Evolutionary conservation across 2,329 filamentous ascomycete genomes (phyloP).

Genomic region (Talaromyces verruculosus): DNA sequence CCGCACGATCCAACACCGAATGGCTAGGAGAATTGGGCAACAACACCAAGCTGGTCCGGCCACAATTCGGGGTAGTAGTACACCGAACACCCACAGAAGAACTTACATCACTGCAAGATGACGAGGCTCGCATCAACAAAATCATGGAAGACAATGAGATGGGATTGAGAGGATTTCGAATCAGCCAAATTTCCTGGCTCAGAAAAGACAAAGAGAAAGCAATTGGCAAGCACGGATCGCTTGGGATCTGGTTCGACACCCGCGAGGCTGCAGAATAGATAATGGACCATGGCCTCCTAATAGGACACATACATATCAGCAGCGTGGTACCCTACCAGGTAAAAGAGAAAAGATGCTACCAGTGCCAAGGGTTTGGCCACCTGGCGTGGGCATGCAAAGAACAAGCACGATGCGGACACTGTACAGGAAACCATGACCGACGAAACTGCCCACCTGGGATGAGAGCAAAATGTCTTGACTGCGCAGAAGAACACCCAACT

Average conservation of each 20-base stretch:
- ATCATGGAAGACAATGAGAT: neutral
- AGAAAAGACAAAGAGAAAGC: conserved; percentile 1
- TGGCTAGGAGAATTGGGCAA: neutral
- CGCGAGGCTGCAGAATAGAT: neutral
- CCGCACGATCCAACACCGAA: conserved; percentile 1
- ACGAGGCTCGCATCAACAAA: neutral
- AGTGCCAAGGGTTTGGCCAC: neutral
- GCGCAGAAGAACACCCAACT: neutral
- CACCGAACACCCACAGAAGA: conserved; percentile 27
- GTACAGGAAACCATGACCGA: neutral
- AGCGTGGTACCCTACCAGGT: too few species aligned
- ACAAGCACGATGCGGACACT: neutral
- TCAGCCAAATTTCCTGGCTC: neutral
- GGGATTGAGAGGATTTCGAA: neutral
- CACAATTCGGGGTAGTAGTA: conserved; percentile 25
- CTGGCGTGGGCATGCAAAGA: conserved; percentile 1
- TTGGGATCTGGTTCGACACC: conserved; percentile 1
- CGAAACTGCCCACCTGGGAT: neutral
- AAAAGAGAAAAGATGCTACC: too few species aligned
- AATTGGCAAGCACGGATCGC: neutral
- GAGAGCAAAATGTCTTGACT: conserved; percentile 7
- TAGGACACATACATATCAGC: neutral
- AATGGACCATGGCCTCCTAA: neutral
- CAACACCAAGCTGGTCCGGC: conserved; percentile 27
- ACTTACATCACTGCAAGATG: conserved; percentile 13